phyloP scores from a whole-genome alignment of 371 early-diverging fungal genomes.

The Mucor lusitanicus region DNA sequence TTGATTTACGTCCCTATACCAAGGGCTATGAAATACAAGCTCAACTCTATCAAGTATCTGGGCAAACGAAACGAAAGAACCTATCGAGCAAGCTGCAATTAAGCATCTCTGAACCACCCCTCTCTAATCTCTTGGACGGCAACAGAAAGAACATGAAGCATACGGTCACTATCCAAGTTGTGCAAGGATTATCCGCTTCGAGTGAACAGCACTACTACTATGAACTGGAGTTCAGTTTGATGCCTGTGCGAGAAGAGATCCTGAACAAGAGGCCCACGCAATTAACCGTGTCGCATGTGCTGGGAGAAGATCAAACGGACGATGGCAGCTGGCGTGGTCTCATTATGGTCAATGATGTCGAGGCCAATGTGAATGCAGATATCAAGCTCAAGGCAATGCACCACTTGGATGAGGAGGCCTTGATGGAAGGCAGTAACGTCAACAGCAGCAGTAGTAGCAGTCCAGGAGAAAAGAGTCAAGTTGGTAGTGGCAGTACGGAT shows the following conservation, averaged over 20 bases:
- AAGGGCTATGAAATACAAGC: conserved; percentile 23
- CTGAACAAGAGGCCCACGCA: conserved; percentile 10
- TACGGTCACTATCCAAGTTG: background rate
- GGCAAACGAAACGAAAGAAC: conserved; percentile 1
- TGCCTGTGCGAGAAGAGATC: conserved; percentile 23
- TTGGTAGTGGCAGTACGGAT: background rate
- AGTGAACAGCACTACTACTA: background rate
- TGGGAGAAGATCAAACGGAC: conserved; percentile 29
- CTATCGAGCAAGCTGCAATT: conserved; percentile 13
- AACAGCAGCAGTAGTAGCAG: background rate
- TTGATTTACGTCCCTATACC: conserved; percentile 18
- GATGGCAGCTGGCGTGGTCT: conserved; percentile 26
- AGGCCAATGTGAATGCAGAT: conserved; percentile 3
- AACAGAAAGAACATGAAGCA: conserved; percentile 14
- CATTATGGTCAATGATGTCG: conserved; percentile 18
- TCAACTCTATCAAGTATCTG: conserved; percentile 11
- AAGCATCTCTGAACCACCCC: conserved; percentile 16
- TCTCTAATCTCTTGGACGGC: conserved; percentile 15
- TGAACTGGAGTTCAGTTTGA: conserved; percentile 24
- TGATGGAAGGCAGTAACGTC: background rate
- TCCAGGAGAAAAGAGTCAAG: background rate
- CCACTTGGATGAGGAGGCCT: background rate
- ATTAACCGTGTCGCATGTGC: conserved; percentile 34
- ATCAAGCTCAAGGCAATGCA: conserved; percentile 2
- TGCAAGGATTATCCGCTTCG: background rate